These are phyloP conservation scores for Beauveria sp. DNA, from an alignment of 2,329 filamentous ascomycete species.

Conservation along the genomic window DNA sequence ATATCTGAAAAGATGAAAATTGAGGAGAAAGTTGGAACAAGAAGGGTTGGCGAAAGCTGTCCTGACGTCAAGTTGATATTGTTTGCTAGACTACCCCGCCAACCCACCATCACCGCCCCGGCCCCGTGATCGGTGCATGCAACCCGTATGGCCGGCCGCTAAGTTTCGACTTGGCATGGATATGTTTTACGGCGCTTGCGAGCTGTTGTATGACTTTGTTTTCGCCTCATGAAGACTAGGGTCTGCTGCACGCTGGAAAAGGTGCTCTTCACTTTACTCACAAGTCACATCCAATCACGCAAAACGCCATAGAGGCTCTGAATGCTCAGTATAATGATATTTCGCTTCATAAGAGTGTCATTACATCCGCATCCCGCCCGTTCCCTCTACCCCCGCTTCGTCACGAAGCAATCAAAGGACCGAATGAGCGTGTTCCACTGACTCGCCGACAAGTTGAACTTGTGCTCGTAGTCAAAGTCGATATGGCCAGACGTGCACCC, in stretches of 20 bases:
- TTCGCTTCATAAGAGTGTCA: neutral
- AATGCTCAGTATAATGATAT: neutral
- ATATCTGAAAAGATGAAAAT: neutral
- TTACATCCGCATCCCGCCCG: neutral
- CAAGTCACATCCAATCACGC: neutral
- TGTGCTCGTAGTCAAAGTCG: slow-evolving; percentile 36
- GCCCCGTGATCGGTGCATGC: slow-evolving; percentile 5
- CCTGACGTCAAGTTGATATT: slow-evolving; percentile 3
- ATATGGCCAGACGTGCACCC: slow-evolving; percentile 45
- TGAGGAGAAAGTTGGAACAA: neutral
- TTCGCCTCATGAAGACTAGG: no score
- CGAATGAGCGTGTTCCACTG: slow-evolving; percentile 34
- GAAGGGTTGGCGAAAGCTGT: neutral
- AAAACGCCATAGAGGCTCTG: neutral
- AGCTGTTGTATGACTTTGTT: no score
- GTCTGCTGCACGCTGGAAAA: neutral
- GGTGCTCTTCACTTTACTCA: neutral
- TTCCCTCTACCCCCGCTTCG: neutral
- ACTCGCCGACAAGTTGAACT: slow-evolving; percentile 38
- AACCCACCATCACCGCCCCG: neutral
- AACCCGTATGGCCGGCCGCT: slow-evolving; percentile 1
- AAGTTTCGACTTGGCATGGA: neutral
- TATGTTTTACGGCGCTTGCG: neutral
- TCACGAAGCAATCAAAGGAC: slow-evolving; percentile 27
- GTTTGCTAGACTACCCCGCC: slow-evolving; percentile 1